These are phyloP conservation scores for Leptodontidium sp. DNA, from an alignment of 2,329 filamentous ascomycete species.

Conservation along the genomic window DNA sequence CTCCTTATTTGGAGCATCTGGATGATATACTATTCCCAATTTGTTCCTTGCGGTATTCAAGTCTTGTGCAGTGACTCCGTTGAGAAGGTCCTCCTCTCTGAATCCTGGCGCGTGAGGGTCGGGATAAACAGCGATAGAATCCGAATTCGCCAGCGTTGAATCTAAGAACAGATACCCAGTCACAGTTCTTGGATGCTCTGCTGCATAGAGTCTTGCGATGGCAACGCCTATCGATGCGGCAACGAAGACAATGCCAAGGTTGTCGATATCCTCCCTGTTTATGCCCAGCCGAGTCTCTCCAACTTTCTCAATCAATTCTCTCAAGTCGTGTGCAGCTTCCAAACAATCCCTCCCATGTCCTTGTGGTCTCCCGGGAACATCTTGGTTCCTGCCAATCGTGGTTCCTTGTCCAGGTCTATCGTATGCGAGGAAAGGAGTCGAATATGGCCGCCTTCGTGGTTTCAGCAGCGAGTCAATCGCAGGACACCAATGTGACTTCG, in stretches of 20 bases:
- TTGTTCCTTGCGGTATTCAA: conserved; percentile 25
- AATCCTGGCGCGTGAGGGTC: conserved; percentile 35
- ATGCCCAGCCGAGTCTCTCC: conserved; percentile 19
- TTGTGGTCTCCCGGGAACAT: conserved; percentile 34
- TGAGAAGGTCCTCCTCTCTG: not conserved
- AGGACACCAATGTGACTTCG: conserved; percentile 38
- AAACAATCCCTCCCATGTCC: conserved; percentile 40
- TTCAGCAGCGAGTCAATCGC: conserved; percentile 38
- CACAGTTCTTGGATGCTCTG: conserved; percentile 41
- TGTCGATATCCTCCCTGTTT: not conserved
- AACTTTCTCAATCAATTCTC: conserved; percentile 35
- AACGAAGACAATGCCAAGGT: conserved; percentile 36
- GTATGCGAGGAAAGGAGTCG: conserved; percentile 43
- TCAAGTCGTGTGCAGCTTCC: conserved; percentile 36
- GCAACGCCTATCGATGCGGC: conserved; percentile 44
- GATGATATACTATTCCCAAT: conserved; percentile 23
- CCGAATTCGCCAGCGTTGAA: conserved; percentile 41
- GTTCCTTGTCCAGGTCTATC: conserved; percentile 35
- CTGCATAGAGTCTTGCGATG: conserved; percentile 43
- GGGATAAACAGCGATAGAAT: conserved; percentile 39
- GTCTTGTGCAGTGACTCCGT: conserved; percentile 9
- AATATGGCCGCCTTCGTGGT: conserved; percentile 28
- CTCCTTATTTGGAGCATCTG: conserved; percentile 34
- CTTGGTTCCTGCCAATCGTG: conserved; percentile 24
- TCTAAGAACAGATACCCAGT: conserved; percentile 42